Base-by-base conservation (phyloP, 2,329 filamentous ascomycete genomes). In the Colletotrichum acutatum region DNA sequence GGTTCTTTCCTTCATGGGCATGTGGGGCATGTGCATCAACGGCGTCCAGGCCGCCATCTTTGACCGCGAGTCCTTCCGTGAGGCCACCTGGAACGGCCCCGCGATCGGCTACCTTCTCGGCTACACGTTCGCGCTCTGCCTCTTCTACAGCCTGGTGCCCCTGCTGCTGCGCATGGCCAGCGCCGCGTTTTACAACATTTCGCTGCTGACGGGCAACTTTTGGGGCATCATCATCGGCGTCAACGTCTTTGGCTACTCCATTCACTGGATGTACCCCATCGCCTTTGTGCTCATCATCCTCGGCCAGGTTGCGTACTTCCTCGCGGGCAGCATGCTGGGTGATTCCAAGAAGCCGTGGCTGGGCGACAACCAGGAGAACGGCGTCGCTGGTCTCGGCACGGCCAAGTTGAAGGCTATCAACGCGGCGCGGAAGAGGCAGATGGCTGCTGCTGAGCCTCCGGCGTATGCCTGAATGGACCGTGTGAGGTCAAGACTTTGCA, bases 121-220 rank as follows among this genome's bases (percentile, higher is more conserved):
- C 0, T 99, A 96, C 83, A 98, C 97, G 0, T 83, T 98, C 22
- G 91, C 92, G 72, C 88, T 99, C 26, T 87, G 89, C 66, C 84
- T 97, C 72, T 99, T 99, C 84, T 99, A 99, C 86, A 91, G 92
- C 8, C 86, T 97, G 3, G 95, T 94, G 0, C 97, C 97, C 0
- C 85, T 98, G 67, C 89, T 99, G 75, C 92, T 98, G 83, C 94
- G 97, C 76, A 93, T 98, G 85, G 93, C 93, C 32, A 94, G 91
- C 19, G 97, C 97, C 3, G 96, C 95, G 24, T 98, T 99, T 84
- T 97, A 98, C 87, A 97, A 99, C 83, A 97, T 98, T 79, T 96
- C 93, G 8, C 86, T 99, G 76, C 87, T 99, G 73, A 98, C 97
- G 2, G 94, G 92, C 78, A 98, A 97, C 84, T 98, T 98, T 85